Base-by-base conservation (phyloP, 2,329 filamentous ascomycete genomes). In the Colletotrichum tofieldiae region DNA sequence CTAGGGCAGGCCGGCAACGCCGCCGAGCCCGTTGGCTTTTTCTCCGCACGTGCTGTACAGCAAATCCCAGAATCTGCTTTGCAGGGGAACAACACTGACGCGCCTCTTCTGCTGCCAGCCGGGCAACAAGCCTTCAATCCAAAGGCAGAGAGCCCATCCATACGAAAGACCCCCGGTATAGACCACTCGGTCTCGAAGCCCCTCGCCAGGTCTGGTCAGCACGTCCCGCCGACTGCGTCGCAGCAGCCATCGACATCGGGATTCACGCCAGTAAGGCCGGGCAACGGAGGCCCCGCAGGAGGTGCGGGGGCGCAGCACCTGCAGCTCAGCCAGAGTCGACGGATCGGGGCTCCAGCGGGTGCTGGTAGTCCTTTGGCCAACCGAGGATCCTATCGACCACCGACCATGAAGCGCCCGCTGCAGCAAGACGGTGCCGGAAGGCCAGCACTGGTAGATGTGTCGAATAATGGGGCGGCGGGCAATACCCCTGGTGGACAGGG, bases 111-210 rank as follows among this genome's bases (percentile, higher is more conserved):
- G 41, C 58, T 75, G 32, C 3, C 81, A 84, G 47, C 82, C 83
- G 72, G 67, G 9, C 84, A 84, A 7, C 86, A 90, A 16, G 84
- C 87, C 32, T 96, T 95, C 80, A 93, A 95, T 76, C 93, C 93
- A 3, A 91, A 91, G 70, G 87, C 91, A 7, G 93, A 95, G 77
- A 94, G 92, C 73, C 95, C 95, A 0, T 96, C 95, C 0, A 95
- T 98, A 78, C 90, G 94, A 73, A 95, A 96, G 79, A 98, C 96
- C 0, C 93, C 93, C 0, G 95, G 95, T 2, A 89, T 98, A 49
- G 94, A 98, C 77, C 94, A 97, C 78, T 91, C 84, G 29, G 92
- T 90, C 63, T 95, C 93, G 5, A 92, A 92, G 64, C 94, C 95
- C 0, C 84, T 98, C 2, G 88, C 87, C 5, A 89, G 87, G 73